These are phyloP conservation scores for Phtheirospermum japonicum DNA, from an alignment of 257 asterid genomes.

Conservation along the genomic window DNA sequence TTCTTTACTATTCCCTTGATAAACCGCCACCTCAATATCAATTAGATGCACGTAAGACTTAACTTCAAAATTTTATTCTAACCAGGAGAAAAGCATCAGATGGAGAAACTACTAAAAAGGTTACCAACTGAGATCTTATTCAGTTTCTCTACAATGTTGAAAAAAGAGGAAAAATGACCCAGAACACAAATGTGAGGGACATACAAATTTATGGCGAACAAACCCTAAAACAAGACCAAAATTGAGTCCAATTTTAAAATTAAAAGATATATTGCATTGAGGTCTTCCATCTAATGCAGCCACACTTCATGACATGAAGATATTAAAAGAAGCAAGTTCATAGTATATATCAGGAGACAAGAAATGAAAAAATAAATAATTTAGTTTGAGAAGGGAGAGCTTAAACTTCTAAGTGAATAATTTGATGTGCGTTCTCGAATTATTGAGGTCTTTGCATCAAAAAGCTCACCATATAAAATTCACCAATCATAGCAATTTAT, in stretches of 20 bases:
- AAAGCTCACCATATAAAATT: neutral
- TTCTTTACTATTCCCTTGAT: conserved; percentile 71
- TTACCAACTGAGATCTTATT: neutral
- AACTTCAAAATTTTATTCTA: conserved; percentile 34
- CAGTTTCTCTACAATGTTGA: neutral
- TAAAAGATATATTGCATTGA: no score
- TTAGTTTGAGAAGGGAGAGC: neutral
- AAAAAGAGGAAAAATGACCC: conserved; percentile 6
- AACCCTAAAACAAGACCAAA: no score
- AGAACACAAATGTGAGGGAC: neutral
- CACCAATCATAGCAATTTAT: neutral
- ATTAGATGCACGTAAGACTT: conserved; percentile 39
- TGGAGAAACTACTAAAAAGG: neutral
- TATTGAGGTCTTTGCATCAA: neutral
- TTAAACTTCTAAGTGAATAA: neutral
- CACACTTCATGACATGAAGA: no score
- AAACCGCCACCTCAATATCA: conserved; percentile 79
- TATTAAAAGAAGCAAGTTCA: no score
- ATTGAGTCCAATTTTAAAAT: neutral
- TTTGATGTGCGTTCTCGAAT: neutral
- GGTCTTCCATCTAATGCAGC: no score
- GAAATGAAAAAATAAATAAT: no score
- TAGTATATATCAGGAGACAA: no score
- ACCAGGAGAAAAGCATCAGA: no score
- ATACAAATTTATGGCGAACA: no score